phyloP scores from a whole-genome alignment of 768 basidiomycete genomes.

The Agrocybe praecox region DNA sequence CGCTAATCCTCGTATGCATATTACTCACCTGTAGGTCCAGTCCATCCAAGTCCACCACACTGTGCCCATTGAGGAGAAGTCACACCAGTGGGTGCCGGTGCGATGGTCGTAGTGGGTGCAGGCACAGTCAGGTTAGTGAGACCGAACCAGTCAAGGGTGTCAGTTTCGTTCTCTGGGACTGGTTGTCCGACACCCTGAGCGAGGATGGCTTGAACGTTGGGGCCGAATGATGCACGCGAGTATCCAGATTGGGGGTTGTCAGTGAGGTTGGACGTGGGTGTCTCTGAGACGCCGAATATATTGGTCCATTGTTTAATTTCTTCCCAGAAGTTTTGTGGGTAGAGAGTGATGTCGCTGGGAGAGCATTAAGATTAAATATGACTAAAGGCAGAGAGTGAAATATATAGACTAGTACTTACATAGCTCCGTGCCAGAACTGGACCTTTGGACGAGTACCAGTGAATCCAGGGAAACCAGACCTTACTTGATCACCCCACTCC shows the following conservation, averaged over 20 bases:
- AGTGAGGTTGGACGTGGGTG: conserved; percentile 42
- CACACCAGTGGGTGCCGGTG: no score
- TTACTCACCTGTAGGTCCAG: no score
- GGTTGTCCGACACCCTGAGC: conserved; percentile 55
- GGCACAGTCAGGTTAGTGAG: conserved; percentile 17
- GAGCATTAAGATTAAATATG: background rate
- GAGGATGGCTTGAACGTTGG: conserved; percentile 48
- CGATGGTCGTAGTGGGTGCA: conserved; percentile 1
- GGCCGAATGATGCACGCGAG: conserved; percentile 51
- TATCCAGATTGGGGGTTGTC: conserved; percentile 47
- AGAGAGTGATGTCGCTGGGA: conserved; percentile 49
- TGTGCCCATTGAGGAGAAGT: conserved; percentile 20
- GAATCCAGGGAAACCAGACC: conserved; percentile 51
- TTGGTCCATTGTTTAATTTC: conserved; percentile 61
- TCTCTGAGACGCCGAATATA: conserved; percentile 45
- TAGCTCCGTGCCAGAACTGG: conserved; percentile 60
- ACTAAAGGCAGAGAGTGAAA: background rate
- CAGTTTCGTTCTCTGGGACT: conserved; percentile 49
- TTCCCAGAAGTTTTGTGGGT: conserved; percentile 53
- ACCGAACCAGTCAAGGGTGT: conserved; percentile 54
- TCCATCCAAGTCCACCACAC: conserved; percentile 24
- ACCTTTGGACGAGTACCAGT: conserved; percentile 54
- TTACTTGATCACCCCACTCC: conserved; percentile 52
- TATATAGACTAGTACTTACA: conserved; percentile 15
- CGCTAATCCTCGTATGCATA: no score